Conservation (phyloP, 73 alveolate species). For the Paramecium octaurelia region DNA sequence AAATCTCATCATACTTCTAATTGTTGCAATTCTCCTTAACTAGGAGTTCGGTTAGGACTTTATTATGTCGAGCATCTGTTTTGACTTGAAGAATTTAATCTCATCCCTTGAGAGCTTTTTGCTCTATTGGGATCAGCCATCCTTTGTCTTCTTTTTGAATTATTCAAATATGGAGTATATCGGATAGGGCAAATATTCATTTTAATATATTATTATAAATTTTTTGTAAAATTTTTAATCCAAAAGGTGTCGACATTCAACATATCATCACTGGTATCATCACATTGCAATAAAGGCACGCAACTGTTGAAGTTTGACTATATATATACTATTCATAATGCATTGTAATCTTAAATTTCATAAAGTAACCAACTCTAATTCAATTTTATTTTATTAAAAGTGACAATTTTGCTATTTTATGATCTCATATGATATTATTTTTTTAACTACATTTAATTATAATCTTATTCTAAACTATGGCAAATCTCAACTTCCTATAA, state of each 20-base stretch:
- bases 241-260: not conserved
- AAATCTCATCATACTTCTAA: not conserved
- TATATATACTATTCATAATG: too few species aligned
- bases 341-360: too few species aligned
- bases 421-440: not conserved
- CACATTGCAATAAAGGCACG: not conserved
- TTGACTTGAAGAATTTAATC: not conserved
- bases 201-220: not conserved
- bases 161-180: not conserved
- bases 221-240: not conserved
- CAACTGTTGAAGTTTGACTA: too few species aligned
- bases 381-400: too few species aligned
- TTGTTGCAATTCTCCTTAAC: not conserved
- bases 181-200: conserved; percentile 10
- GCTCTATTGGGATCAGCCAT: not conserved
- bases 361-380: not conserved
- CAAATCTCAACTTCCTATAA: not conserved
- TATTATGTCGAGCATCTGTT: not conserved
- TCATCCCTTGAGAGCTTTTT: not conserved
- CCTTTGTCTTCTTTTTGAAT: not conserved
- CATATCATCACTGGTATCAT: not conserved
- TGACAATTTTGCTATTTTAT: not conserved
- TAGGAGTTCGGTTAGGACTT: conserved; percentile 20
- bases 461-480: not conserved
- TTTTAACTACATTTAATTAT: too few species aligned